These are phyloP conservation scores for Hymenoscyphus linearis DNA, from an alignment of 2,329 filamentous ascomycete species.

Conservation along the genomic window DNA sequence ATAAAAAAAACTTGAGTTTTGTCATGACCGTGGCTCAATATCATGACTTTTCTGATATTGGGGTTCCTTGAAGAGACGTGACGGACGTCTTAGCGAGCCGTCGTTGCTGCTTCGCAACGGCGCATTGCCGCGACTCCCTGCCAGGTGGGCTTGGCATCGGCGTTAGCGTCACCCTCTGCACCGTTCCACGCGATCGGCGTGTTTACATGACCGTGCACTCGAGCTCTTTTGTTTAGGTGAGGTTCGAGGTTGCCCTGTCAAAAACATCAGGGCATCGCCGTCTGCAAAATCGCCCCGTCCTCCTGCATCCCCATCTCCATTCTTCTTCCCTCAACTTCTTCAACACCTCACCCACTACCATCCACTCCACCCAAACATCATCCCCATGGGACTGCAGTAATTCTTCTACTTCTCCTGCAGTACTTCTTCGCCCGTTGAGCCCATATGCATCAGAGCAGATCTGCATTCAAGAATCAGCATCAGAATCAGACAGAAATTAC, in stretches of 20 bases:
- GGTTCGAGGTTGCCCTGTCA: slow-evolving; percentile 3
- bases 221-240: neutral
- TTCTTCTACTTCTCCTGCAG: slow-evolving; percentile 9
- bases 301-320: neutral
- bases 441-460: slow-evolving; percentile 9
- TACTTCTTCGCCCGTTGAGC: slow-evolving; percentile 2
- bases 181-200: neutral
- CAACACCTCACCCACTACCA: slow-evolving; percentile 5
- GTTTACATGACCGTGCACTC: slow-evolving; percentile 1
- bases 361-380: neutral
- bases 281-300: no score
- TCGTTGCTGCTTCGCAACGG: neutral
- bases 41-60: neutral
- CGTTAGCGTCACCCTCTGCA: neutral
- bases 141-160: neutral
- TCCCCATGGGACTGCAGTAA: slow-evolving; percentile 14
- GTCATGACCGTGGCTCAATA: neutral
- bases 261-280: neutral
- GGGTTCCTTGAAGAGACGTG: neutral
- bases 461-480: no score
- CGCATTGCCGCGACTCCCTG: neutral
- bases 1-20: neutral
- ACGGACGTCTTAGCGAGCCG: neutral
- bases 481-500: neutral
- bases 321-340: slow-evolving; percentile 7